phyloP scores from a whole-genome alignment of 164 flowering plant species.

The Euptelea pleiosperma region DNA sequence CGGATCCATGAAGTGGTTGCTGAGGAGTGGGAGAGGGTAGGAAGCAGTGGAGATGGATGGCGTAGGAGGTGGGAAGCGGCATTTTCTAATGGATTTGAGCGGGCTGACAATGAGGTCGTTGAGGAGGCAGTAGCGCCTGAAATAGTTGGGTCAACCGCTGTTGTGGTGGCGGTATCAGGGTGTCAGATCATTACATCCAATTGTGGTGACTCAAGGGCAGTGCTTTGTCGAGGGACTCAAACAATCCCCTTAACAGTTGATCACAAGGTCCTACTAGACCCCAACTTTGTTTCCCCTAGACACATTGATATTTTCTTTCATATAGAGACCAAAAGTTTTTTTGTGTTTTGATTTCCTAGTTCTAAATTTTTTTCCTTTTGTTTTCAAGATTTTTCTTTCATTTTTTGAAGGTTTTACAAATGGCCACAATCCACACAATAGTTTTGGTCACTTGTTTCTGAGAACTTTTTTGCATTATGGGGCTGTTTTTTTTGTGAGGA shows the following conservation, averaged over 20 bases:
- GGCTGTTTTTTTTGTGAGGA: no score
- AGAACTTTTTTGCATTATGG: no score
- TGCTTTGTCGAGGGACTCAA: constrained; percentile 54
- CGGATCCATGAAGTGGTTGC: constrained; percentile 54
- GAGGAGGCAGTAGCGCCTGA: constrained; percentile 42
- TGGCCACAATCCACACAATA: no score
- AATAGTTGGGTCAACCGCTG: constrained; percentile 78
- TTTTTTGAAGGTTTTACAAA: no score
- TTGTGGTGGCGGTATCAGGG: constrained; percentile 53
- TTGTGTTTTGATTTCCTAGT: no score
- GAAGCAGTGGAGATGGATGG: constrained; percentile 40
- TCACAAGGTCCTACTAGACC: constrained; percentile 50
- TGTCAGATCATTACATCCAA: constrained; percentile 70
- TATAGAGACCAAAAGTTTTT: no score
- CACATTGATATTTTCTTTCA: neutral
- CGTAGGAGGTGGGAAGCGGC: constrained; percentile 53
- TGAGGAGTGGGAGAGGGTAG: constrained; percentile 48
- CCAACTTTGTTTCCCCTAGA: neutral
- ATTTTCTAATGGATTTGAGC: constrained; percentile 44
- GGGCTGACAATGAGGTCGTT: constrained; percentile 41
- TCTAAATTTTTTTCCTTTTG: no score
- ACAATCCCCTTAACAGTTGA: constrained; percentile 58
- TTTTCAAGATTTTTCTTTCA: no score
- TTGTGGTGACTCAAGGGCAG: constrained; percentile 80
- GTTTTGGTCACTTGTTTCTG: no score